These are phyloP conservation scores for Neoboletus magnificus DNA, from an alignment of 768 basidiomycete species.

Conservation along the genomic window DNA sequence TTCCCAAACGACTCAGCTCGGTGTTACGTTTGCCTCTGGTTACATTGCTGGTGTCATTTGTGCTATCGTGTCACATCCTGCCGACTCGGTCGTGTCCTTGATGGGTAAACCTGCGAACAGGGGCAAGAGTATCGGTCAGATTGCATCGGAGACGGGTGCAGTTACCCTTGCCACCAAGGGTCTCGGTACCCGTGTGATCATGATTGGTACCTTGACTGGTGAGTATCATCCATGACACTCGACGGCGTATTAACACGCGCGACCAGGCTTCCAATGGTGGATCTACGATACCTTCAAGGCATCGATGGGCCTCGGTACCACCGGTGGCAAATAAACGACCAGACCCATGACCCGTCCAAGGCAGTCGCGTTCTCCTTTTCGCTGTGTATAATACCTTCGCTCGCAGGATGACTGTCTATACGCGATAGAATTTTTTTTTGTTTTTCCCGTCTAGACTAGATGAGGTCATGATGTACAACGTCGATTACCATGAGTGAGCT, in stretches of 20 bases:
- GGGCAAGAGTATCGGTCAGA: conserved; percentile 71
- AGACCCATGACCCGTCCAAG: too few species aligned
- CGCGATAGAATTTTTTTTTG: conserved; percentile 5
- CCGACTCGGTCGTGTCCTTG: conserved; percentile 88
- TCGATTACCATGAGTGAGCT: neutral
- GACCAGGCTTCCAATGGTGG: conserved; percentile 86
- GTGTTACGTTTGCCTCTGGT: conserved; percentile 86
- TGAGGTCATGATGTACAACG: neutral
- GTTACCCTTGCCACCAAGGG: conserved; percentile 73
- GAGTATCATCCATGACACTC: conserved; percentile 3
- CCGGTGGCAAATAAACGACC: conserved; percentile 75
- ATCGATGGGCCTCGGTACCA: conserved; percentile 81
- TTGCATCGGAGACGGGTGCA: conserved; percentile 69
- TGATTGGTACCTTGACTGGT: conserved; percentile 66
- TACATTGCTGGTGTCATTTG: conserved; percentile 95
- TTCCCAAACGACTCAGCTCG: conserved; percentile 80
- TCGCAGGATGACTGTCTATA: conserved; percentile 14
- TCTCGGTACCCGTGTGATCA: conserved; percentile 81
- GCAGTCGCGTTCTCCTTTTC: neutral
- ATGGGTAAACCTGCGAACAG: conserved; percentile 88
- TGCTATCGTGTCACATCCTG: conserved; percentile 94
- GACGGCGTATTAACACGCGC: neutral
- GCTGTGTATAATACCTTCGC: conserved; percentile 10
- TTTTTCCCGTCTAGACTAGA: conserved; percentile 13
- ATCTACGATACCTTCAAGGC: conserved; percentile 88